phyloP scores from a whole-genome alignment of 768 basidiomycete genomes.

The Tricholoma furcatifolium region DNA sequence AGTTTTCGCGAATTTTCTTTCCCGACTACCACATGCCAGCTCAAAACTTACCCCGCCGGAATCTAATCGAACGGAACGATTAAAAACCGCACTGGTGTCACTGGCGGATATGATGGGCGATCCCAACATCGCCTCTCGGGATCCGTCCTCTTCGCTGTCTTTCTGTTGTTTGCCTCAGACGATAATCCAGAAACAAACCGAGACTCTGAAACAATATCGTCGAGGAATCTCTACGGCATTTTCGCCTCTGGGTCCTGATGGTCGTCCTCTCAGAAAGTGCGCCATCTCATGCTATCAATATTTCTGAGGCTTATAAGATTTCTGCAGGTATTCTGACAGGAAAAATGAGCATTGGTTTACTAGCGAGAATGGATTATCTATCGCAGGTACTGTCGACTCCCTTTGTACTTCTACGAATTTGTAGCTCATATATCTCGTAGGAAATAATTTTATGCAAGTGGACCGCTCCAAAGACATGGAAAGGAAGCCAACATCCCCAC shows the following conservation, averaged over 20 bases:
- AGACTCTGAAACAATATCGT: slow-evolving; percentile 44
- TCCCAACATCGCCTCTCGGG: slow-evolving; percentile 43
- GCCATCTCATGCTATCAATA: slow-evolving; percentile 18
- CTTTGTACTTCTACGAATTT: neutral
- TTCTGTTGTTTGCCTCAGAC: slow-evolving; percentile 64
- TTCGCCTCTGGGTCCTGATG: slow-evolving; percentile 55
- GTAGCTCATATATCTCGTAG: slow-evolving; percentile 1
- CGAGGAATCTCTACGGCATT: slow-evolving; percentile 47
- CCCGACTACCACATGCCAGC: slow-evolving; percentile 46
- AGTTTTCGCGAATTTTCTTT: slow-evolving; percentile 60
- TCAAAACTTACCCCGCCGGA: slow-evolving; percentile 45
- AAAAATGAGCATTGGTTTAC: slow-evolving; percentile 64
- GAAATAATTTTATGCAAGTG: slow-evolving; percentile 16
- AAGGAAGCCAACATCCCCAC: slow-evolving; percentile 18
- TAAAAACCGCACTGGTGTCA: slow-evolving; percentile 50
- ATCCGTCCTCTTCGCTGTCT: slow-evolving; percentile 62
- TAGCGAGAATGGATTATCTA: slow-evolving; percentile 55
- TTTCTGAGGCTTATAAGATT: slow-evolving; percentile 1
- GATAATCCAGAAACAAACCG: slow-evolving; percentile 48
- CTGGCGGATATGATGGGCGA: slow-evolving; percentile 53
- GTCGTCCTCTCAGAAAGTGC: slow-evolving; percentile 62
- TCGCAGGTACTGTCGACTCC: slow-evolving; percentile 46
- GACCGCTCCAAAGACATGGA: slow-evolving; percentile 21
- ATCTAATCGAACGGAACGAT: slow-evolving; percentile 41
- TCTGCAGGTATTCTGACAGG: slow-evolving; percentile 57